Conservation (phyloP, 2,329 filamentous ascomycete species). For the Neofusicoccum cordaticola region DNA sequence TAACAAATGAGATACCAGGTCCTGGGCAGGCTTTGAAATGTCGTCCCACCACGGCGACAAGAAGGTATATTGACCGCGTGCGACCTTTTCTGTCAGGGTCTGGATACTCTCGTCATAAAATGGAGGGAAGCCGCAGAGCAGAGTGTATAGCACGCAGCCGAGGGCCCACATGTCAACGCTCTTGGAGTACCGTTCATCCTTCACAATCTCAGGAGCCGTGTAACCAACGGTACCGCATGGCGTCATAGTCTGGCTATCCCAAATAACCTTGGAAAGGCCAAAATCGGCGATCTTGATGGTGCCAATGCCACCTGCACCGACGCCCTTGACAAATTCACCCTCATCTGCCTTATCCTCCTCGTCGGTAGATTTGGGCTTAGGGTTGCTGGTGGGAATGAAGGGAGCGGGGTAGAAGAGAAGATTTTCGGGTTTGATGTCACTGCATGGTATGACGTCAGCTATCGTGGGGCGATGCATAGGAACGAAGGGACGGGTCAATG, state of each 20-base stretch:
- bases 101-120: slow-evolving; percentile 99
- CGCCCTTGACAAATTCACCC: slow-evolving; percentile 81
- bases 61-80: slow-evolving; percentile 94
- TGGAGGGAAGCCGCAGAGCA: slow-evolving; percentile 94
- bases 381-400: slow-evolving; percentile 73
- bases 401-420: slow-evolving; percentile 87
- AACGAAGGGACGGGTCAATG: not conserved
- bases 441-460: slow-evolving; percentile 47
- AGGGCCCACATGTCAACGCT: slow-evolving; percentile 99
- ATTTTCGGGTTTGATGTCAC: slow-evolving; percentile 98
- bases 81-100: slow-evolving; percentile 94
- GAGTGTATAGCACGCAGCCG: slow-evolving; percentile 92
- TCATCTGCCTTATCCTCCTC: slow-evolving; percentile 98
- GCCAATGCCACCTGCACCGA: slow-evolving; percentile 87
- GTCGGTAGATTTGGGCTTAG: slow-evolving; percentile 77
- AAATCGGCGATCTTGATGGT: slow-evolving; percentile 98
- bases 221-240: slow-evolving; percentile 99
- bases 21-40: slow-evolving; percentile 91
- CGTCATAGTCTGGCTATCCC: slow-evolving; percentile 98
- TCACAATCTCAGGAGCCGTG: slow-evolving; percentile 96
- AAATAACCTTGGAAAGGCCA: slow-evolving; percentile 94
- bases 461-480: not conserved
- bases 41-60: slow-evolving; percentile 99
- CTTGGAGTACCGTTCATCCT: slow-evolving; percentile 98
- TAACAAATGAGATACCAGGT: slow-evolving; percentile 87